A percentile compares a stretch with the other conserved stretches of the same genome.
Evolutionary conservation across 2,329 filamentous ascomycete species (phyloP).

Genomic region (Aspergillus tamarii): DNA sequence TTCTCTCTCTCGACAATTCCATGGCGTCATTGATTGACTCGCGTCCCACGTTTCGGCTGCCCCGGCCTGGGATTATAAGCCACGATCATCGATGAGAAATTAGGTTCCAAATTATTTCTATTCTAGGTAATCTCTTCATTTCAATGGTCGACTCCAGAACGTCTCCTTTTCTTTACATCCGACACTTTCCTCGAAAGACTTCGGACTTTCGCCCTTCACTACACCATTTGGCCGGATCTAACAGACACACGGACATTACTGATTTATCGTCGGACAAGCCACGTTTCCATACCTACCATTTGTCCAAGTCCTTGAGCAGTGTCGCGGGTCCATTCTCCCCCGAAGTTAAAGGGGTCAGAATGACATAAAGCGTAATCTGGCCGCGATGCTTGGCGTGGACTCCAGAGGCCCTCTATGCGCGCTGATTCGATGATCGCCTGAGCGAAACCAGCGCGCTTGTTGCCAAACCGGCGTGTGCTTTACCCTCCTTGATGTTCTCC

Average conservation of each 20-base stretch:
- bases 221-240: neutral
- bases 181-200: neutral
- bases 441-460: constrained; percentile 27
- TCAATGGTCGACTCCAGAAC: neutral
- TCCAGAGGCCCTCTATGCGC: constrained; percentile 27
- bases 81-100: constrained; percentile 20
- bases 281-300: constrained; percentile 8
- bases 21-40: constrained; percentile 36
- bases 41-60: constrained; percentile 35
- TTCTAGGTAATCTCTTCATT: constrained; percentile 9
- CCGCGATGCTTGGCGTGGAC: constrained; percentile 29
- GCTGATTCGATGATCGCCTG: constrained; percentile 33
- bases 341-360: constrained; percentile 13
- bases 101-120: constrained; percentile 9
- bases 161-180: neutral
- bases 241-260: constrained; percentile 9
- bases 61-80: constrained; percentile 25
- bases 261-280: constrained; percentile 8
- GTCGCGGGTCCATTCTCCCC: constrained; percentile 20
- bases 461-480: constrained; percentile 30
- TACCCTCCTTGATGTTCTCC: constrained; percentile 13
- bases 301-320: constrained; percentile 19
- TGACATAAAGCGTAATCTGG: constrained; percentile 25
- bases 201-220: neutral
- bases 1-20: constrained; percentile 16